Percentiles rank a stretch among this genome's conserved stretches.
Evolutionary conservation across 768 basidiomycete species (phyloP).

Genomic region (Tricholoma hemisulphureum): DNA sequence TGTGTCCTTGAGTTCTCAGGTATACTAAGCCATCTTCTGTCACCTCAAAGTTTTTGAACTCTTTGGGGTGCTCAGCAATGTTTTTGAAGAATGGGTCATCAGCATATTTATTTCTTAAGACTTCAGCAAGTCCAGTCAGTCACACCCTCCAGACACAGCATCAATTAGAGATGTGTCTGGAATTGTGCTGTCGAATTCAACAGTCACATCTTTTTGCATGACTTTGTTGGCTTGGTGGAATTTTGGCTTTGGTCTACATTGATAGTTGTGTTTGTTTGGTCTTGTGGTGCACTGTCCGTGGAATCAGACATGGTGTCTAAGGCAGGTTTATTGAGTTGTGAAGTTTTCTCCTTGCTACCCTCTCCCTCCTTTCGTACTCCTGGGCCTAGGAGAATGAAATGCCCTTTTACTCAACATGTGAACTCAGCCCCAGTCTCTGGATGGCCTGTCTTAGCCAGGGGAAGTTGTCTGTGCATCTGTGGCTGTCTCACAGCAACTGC

Average conservation of each 20-base stretch:
- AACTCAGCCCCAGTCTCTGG: conserved; percentile 9
- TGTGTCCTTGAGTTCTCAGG: not conserved
- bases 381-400: conserved; percentile 19
- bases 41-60: conserved; percentile 17
- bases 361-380: conserved; percentile 1
- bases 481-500: not conserved
- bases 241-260: no score
- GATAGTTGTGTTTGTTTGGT: no score
- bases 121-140: conserved; percentile 5
- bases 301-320: not conserved
- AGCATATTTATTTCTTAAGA: conserved; percentile 11
- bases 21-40: conserved; percentile 14
- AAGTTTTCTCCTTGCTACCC: not conserved
- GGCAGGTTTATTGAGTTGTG: not conserved
- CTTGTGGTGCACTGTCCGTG: no score
- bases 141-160: not conserved
- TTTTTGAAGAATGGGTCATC: conserved; percentile 13
- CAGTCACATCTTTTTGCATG: no score
- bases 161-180: not conserved
- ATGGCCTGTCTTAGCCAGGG: not conserved
- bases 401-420: not conserved
- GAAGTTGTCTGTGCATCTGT: not conserved
- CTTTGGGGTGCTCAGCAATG: conserved; percentile 4
- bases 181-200: no score
- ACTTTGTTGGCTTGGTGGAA: no score